Base-by-base conservation (phyloP, 1,139 yeast species). In the Blastobotrys petasosporus region DNA sequence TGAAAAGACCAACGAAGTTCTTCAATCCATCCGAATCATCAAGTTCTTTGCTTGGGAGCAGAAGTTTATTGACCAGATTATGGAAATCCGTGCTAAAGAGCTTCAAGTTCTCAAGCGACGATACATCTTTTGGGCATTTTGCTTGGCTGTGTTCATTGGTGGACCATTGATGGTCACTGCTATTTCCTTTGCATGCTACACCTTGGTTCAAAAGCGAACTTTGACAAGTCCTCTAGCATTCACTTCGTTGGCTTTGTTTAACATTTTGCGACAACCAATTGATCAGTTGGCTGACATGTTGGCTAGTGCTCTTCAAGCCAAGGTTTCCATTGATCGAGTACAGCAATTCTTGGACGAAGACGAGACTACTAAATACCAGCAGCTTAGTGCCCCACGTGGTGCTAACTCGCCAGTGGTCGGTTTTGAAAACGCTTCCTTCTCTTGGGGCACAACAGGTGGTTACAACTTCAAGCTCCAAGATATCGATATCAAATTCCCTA, bases 11-110 rank as follows among this genome's bases (percentile, higher is more conserved):
- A 92, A 88, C 63, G 98, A 92, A 67, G 79, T 95, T n/a, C 79
- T 92, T 58, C 95, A 85, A 66, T 83, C 94, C 56, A 90, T 92
- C 54, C 79, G 97, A 65, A 87, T 92, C 58, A 83, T 92, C 70
- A 92, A 92, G 67, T 88, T 85, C 60, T 92, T 92, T 64, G 96
- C 96, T 4, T 92, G 98, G 97, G 98, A 92, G 66, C 76, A 79
- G 39, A 82, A 84, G 58, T 90, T 92, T 64, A 80, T 78, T 54
- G 79, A 81, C 46, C 79, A 78, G 37, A 85, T 92, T 50, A 68
- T 79, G 67, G 73, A 77, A 32, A 74, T 87, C 46, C 82, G 98
- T 71, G 74, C 75, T 32, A 79, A 80, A 46, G 98, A 92, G 66
- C 66, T 90, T 52, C 52, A 61, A 25, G 68, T 75, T 57, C 72